Base-by-base conservation (phyloP, 148 eudicot genomes). In the Camellia granthamiana region DNA sequence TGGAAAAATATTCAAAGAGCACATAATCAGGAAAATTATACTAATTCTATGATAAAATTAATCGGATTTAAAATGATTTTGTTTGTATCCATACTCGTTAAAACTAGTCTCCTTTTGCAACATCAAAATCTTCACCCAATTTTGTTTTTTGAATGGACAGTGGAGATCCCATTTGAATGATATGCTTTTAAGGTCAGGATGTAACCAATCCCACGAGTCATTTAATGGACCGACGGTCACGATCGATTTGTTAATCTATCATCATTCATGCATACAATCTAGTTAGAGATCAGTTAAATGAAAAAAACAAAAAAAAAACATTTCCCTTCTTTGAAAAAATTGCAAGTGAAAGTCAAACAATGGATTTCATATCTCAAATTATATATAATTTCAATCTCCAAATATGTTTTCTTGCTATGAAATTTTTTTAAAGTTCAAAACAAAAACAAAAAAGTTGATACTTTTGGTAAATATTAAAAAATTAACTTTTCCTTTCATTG, bases 61-160 rank as follows among this genome's bases (percentile, higher is more conserved):
- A 12, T 41, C 42, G 21, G 21, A 42, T 7, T 49, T 49, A 42
- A 16, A 71, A 49, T 0, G 58, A 9, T 2, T 47, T 71, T 49
- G 41, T 71, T 71, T 71, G 58, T 47, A 16, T 69, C 49, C 74
- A 49, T 71, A 14, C 38, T n/a, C 11, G 72, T 43, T 69, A 69
- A 43, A 42, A 49, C 52, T 5, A 43, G 52, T 47, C 52, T n/a
- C 38, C 52, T 69, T 71, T 49, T 49, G 55, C 15, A 71, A 47
- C 74, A 46, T 71, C 74, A 46, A 71, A 71, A 49, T 71, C 74
- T 71, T 49, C 74, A 49, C 74, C 58, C 74, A 71, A 42, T 71
- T 19, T 47, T 71, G 74, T 49, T 71, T 30, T 38, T 46, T 47
- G 74, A 71, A n/a, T 71, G 74, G 55, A 71, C 74, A 47, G 38